These are phyloP conservation scores for Silybum marianum DNA, from an alignment of 129 eudicot species.

Conservation along the genomic window DNA sequence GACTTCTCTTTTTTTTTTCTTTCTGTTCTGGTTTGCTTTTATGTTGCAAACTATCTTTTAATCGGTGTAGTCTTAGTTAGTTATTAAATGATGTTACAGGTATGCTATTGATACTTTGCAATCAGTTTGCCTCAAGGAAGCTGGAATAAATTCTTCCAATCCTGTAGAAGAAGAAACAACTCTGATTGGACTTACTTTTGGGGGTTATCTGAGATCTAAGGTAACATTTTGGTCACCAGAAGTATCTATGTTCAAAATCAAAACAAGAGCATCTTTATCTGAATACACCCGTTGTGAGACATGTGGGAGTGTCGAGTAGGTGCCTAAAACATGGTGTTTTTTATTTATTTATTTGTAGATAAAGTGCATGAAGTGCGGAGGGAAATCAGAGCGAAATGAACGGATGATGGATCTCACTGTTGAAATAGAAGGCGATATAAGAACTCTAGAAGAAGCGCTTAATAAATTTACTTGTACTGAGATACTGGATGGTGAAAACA, in stretches of 20 bases:
- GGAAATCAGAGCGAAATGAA: conserved; percentile 77
- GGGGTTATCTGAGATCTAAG: conserved; percentile 93
- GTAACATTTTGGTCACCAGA: conserved; percentile 31
- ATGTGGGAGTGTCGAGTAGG: neutral
- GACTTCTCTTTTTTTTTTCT: too few species aligned
- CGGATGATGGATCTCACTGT: conserved; percentile 94
- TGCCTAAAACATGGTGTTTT: neutral
- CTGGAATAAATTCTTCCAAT: conserved; percentile 45
- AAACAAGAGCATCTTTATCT: neutral
- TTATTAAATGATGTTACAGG: conserved; percentile 44
- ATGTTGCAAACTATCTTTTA: neutral
- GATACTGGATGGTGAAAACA: conserved; percentile 86
- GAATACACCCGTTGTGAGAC: neutral
- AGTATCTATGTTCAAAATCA: neutral
- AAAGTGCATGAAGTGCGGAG: conserved; percentile 81
- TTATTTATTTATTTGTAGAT: conserved; percentile 48
- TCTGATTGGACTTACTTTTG: conserved; percentile 84
- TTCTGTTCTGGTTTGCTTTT: neutral
- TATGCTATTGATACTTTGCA: conserved; percentile 85
- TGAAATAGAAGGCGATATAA: conserved; percentile 82
- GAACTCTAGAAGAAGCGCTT: conserved; percentile 83
- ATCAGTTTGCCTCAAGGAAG: conserved; percentile 72
- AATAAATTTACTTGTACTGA: conserved; percentile 68
- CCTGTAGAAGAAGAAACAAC: conserved; percentile 78
- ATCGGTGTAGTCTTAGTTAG: neutral